These are phyloP conservation scores for Lycium barbarum DNA, from an alignment of 257 asterid species.

Conservation along the genomic window DNA sequence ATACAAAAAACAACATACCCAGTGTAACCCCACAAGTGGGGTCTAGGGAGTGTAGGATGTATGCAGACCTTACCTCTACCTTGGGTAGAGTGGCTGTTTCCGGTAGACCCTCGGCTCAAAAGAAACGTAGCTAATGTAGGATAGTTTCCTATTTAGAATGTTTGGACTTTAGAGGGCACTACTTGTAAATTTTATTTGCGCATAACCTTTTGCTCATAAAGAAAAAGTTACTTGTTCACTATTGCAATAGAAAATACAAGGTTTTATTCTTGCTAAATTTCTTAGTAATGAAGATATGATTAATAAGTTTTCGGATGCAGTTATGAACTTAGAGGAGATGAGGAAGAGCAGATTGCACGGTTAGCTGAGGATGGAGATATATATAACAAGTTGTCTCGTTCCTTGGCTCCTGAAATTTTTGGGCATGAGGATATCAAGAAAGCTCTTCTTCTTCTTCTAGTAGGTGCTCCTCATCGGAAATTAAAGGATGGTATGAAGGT, in stretches of 20 bases:
- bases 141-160: slow-evolving; percentile 10
- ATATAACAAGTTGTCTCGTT: slow-evolving; percentile 77
- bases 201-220: background rate
- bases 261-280: background rate
- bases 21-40: no score
- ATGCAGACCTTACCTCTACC: no score
- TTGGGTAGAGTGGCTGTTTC: no score
- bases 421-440: slow-evolving; percentile 95
- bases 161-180: background rate
- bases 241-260: background rate
- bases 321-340: slow-evolving; percentile 79
- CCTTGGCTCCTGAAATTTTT: slow-evolving; percentile 94
- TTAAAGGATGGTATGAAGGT: slow-evolving; percentile 98
- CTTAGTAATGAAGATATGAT: background rate
- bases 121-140: no score
- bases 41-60: no score
- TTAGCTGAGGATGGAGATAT: slow-evolving; percentile 95
- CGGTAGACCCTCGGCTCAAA: no score
- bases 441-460: slow-evolving; percentile 96
- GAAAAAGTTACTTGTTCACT: background rate
- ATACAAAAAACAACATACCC: background rate
- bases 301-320: slow-evolving; percentile 35
- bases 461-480: slow-evolving; percentile 96
- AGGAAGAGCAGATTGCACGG: slow-evolving; percentile 78
- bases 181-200: background rate